Percentiles rank a stretch among this genome's conserved stretches.
These are phyloP conservation scores for Gillenia trifoliata DNA, from an alignment of 306 rosid species.

Conservation along the genomic window DNA sequence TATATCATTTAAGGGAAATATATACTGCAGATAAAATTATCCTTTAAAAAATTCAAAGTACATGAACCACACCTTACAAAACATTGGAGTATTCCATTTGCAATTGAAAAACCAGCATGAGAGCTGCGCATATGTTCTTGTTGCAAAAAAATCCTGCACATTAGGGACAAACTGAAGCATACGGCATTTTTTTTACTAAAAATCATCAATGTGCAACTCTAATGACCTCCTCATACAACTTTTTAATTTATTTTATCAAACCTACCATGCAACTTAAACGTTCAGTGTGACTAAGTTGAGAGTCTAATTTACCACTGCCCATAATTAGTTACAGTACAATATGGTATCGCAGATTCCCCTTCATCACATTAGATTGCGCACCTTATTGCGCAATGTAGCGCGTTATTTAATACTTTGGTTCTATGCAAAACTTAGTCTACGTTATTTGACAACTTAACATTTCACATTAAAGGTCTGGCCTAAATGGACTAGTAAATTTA, in stretches of 20 bases:
- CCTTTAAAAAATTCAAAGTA: not conserved
- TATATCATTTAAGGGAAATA: not conserved
- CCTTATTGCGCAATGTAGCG: no score
- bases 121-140: not conserved
- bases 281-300: not conserved
- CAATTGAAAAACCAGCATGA: not conserved
- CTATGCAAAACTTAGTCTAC: not conserved
- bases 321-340: not conserved
- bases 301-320: not conserved
- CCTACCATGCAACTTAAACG: not conserved
- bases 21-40: no score
- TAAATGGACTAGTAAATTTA: not conserved
- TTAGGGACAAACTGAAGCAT: not conserved
- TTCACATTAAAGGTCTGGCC: not conserved
- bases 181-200: not conserved
- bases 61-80: constrained; percentile 5
- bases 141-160: not conserved
- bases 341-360: no score
- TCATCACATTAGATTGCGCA: no score
- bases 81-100: not conserved
- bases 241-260: not conserved
- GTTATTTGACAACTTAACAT: not conserved
- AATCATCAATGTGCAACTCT: no score
- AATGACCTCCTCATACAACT: not conserved
- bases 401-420: no score